These are phyloP conservation scores for Metrosideros polymorpha DNA, from an alignment of 441 rosid species.

Conservation along the genomic window DNA sequence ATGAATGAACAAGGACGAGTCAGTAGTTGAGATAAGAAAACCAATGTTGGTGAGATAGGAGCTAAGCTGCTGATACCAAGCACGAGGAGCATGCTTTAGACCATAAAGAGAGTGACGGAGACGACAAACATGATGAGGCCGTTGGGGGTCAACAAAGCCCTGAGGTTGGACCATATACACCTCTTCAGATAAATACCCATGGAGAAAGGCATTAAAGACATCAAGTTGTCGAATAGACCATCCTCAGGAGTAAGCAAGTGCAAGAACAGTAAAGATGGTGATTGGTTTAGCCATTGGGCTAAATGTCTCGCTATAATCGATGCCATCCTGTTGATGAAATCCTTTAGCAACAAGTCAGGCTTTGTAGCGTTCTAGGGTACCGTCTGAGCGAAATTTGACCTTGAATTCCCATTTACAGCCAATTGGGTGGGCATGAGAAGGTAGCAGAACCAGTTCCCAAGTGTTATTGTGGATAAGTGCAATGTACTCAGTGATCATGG, in stretches of 20 bases:
- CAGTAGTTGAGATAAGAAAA: no score
- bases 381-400: not conserved
- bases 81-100: not conserved
- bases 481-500: rapidly evolving
- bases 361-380: not conserved
- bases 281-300: not conserved
- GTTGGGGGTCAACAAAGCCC: not conserved
- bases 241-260: not conserved
- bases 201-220: not conserved
- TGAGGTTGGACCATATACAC: not conserved
- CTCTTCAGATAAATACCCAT: not conserved
- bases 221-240: not conserved
- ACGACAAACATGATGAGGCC: not conserved
- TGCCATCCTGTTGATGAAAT: not conserved
- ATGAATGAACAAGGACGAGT: no score
- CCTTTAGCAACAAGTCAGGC: not conserved
- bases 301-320: not conserved
- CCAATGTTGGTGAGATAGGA: not conserved
- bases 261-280: rapidly evolving
- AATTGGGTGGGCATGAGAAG: not conserved
- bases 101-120: not conserved
- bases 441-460: not conserved
- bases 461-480: not conserved
- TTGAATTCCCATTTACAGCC: not conserved
- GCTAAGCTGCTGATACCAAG: not conserved